These are phyloP conservation scores for Poronia punctata DNA, from an alignment of 495 filamentous ascomycete species.

Conservation along the genomic window DNA sequence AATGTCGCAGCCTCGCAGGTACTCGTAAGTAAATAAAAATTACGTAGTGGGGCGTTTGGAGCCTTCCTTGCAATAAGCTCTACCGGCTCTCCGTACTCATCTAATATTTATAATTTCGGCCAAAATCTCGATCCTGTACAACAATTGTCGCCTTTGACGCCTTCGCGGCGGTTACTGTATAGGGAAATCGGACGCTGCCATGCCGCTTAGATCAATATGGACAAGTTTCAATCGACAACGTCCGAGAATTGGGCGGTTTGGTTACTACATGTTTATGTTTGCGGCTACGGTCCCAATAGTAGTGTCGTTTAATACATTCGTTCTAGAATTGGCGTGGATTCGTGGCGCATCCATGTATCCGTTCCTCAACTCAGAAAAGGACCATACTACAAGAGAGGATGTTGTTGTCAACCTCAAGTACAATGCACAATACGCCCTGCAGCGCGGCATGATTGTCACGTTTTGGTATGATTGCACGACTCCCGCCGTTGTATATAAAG, in stretches of 20 bases:
- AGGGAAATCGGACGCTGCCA: slow-evolving; percentile 8
- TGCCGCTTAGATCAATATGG: slow-evolving; percentile 31
- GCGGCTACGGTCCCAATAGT: slow-evolving; percentile 56
- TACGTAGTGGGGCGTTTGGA: no score
- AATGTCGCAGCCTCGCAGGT: no score
- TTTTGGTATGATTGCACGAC: slow-evolving; percentile 36
- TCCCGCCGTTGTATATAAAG: neutral
- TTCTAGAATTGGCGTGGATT: slow-evolving; percentile 57
- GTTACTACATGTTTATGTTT: slow-evolving; percentile 43
- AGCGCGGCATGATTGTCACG: slow-evolving; percentile 48
- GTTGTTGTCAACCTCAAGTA: slow-evolving; percentile 46
- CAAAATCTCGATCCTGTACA: no score
- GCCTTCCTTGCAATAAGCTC: no score
- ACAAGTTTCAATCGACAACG: slow-evolving; percentile 15
- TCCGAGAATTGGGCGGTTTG: slow-evolving; percentile 29
- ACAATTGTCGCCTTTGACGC: no score
- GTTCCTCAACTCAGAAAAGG: slow-evolving; percentile 59
- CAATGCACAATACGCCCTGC: slow-evolving; percentile 35
- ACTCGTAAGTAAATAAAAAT: no score
- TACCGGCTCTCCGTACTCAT: no score
- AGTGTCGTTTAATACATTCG: slow-evolving; percentile 56
- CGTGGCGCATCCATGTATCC: slow-evolving; percentile 71
- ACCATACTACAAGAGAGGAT: slow-evolving; percentile 47
- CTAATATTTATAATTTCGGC: no score
- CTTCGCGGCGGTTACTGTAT: no score